These are phyloP conservation scores for Microbotryum lychnidis-dioicae DNA, from an alignment of 1,284 basidiomycete genomes.

Conservation along the genomic window DNA sequence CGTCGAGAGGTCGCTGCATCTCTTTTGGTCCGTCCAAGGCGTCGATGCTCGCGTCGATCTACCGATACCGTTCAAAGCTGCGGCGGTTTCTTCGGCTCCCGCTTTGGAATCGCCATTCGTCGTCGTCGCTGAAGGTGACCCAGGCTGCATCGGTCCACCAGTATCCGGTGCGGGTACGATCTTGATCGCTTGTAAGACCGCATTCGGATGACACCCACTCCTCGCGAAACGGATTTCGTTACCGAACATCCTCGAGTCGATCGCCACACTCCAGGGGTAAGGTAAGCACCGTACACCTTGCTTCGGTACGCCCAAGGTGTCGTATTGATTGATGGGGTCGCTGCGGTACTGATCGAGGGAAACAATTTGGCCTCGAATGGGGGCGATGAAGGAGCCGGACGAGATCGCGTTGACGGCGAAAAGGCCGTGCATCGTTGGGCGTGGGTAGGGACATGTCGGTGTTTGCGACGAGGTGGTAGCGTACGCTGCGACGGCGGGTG, in stretches of 20 bases:
- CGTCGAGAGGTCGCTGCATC: background rate
- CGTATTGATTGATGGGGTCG: conserved; percentile 51
- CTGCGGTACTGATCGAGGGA: conserved; percentile 38
- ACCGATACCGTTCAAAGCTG: too few relatives aligned
- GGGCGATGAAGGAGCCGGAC: conserved; percentile 40
- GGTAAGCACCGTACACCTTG: conserved; percentile 70
- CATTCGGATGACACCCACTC: conserved; percentile 81
- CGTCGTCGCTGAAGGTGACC: too few relatives aligned
- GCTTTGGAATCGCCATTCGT: background rate
- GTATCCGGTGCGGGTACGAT: conserved; percentile 39
- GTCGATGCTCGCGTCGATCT: background rate
- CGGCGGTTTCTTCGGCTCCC: background rate
- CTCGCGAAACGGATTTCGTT: conserved; percentile 66
- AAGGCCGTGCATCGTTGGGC: conserved; percentile 42
- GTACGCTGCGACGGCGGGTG: conserved; percentile 21
- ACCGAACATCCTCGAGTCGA: conserved; percentile 76
- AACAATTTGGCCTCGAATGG: conserved; percentile 39
- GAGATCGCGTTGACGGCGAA: conserved; percentile 41
- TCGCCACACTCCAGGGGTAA: conserved; percentile 66
- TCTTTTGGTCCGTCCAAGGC: conserved; percentile 8
- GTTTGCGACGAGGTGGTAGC: conserved; percentile 21
- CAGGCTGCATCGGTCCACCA: background rate
- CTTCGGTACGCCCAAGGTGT: conserved; percentile 48
- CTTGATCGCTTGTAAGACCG: conserved; percentile 68
- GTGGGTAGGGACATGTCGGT: conserved; percentile 42